Percentiles rank a stretch among this genome's conserved stretches.
These are phyloP conservation scores for Cladophialophora yegresii DNA, from an alignment of 2,329 filamentous ascomycete genomes.

Conservation along the genomic window DNA sequence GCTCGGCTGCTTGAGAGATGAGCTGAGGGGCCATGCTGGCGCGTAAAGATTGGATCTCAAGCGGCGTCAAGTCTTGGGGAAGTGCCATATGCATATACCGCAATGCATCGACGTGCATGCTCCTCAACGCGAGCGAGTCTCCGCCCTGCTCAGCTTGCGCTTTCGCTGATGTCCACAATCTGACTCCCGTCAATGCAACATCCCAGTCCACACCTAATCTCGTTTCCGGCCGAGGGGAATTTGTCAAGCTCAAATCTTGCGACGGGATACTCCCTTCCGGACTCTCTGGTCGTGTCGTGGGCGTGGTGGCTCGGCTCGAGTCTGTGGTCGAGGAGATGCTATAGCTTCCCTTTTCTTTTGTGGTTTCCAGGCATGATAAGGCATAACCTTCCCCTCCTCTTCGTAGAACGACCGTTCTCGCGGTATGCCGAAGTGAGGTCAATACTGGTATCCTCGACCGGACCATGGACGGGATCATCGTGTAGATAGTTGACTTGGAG, in stretches of 20 bases:
- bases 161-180: slow-evolving; percentile 30
- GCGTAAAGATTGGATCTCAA: slow-evolving; percentile 28
- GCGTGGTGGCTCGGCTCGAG: slow-evolving; percentile 24
- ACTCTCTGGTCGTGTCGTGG: slow-evolving; percentile 25
- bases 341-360: slow-evolving; percentile 22
- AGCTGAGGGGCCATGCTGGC: slow-evolving; percentile 28
- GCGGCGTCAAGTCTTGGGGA: slow-evolving; percentile 25
- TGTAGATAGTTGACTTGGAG: slow-evolving; percentile 23
- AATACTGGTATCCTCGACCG: slow-evolving; percentile 30
- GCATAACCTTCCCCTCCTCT: slow-evolving; percentile 20
- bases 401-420: slow-evolving; percentile 21
- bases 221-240: slow-evolving; percentile 27
- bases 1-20: background rate
- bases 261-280: slow-evolving; percentile 17
- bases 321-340: slow-evolving; percentile 23
- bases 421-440: slow-evolving; percentile 26
- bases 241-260: slow-evolving; percentile 22
- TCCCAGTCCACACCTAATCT: slow-evolving; percentile 31
- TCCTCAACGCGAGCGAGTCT: slow-evolving; percentile 26
- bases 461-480: slow-evolving; percentile 31
- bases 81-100: slow-evolving; percentile 33
- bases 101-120: slow-evolving; percentile 33
- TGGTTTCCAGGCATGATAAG: slow-evolving; percentile 18
- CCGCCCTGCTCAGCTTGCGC: slow-evolving; percentile 28
- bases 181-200: slow-evolving; percentile 28